Base-by-base conservation (phyloP, 2,329 filamentous ascomycete species). In the Graphilbum fragrans region DNA sequence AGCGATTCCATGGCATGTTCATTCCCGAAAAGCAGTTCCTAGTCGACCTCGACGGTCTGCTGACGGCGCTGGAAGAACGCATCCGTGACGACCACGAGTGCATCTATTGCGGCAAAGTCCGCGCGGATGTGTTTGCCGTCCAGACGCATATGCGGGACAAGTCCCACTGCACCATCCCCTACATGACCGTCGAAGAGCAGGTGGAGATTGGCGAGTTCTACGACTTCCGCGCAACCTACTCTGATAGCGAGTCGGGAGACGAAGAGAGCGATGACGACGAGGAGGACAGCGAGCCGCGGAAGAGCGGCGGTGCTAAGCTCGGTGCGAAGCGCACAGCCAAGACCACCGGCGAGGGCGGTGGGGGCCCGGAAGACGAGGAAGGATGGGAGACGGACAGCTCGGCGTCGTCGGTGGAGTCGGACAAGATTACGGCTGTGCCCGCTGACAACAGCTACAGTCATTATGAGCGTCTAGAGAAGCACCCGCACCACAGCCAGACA, bases 141-240 rank as follows among this genome's bases (percentile, higher is more conserved):
- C 88, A 95, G 57, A 95, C 88, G 1, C 92, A 98, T 59, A 98
- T 98, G 92, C 80, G 86, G 35, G 92, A 98, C 58, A 90, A 87
- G 57, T 83, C 86, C 1, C 92, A 98, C 62, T 96, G 90, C 72
- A 94, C 88, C 74, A 93, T 98, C 51, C 88, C 86, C 0, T 98
- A 90, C 59, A 79, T 81, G 39, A 82, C 80, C 0, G 86, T 95
- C 56, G 81, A 83, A 29, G 87, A 96, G 55, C 86, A 95, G 64
- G 73, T 96, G 23, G 86, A 93, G 42, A 86, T 98, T 54, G 92
- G 92, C 43, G 86, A 96, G 49, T 95, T 86, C 60, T 98, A 98
- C 61, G 92, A 98, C 57, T 98, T 98, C 71, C 76, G 85, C 49
- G 85, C 84, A 62, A 94, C 92, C 2, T 98, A 98, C 59, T 92